Evolutionary conservation across 2,329 filamentous ascomycete species (phyloP), one percentile per base, ranked within the genome.

Genomic region (Cercospora janseana): DNA sequence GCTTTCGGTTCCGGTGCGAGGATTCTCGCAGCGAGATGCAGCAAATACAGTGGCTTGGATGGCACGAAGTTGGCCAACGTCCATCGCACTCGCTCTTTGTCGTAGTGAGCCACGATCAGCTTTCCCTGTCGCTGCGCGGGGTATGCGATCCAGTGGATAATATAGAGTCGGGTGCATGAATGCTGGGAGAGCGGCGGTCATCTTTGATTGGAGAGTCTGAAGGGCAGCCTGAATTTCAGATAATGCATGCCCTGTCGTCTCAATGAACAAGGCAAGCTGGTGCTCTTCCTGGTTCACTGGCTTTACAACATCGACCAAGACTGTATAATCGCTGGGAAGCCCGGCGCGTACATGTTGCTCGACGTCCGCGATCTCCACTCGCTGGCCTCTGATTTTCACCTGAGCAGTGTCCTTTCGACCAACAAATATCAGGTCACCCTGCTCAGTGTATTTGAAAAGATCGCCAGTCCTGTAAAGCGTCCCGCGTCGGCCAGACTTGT

Each of bases 301-400:
- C 21, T 27, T 16, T 8, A 47, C 32, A 18, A 53, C 27, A 8
- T 42, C 45, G 13, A 48, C 51, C 10, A 53, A 24, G 10, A 32
- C 18, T 77, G 59, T 9, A 65, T 51, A 15, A 63, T 69, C 27
- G 75, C 57, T 0, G 70, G 67, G 40, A 5, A 46, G 8, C 24
- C 20, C n/a, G 10, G 9, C 15, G 13, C 46, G 45, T 9, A 29
- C 26, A 27, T 67, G 10, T 65, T 68, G 10, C 62, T 72, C 78
- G 46, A 75, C 76, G 62, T 75, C 77, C 8, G 70, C 75, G 43
- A 83, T 72, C 66, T 83, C 86, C 44, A 85, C 77, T 47, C 83
- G 72, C 56, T 80, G 83, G 20, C 86, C 87, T 8, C 77, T 74
- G 21, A 87, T 69, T 67, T 88, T 87, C 47, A 85, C 78, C 64